These are phyloP conservation scores for Beauveria pseudobassiana DNA, from an alignment of 2,329 filamentous ascomycete species.

Conservation along the genomic window DNA sequence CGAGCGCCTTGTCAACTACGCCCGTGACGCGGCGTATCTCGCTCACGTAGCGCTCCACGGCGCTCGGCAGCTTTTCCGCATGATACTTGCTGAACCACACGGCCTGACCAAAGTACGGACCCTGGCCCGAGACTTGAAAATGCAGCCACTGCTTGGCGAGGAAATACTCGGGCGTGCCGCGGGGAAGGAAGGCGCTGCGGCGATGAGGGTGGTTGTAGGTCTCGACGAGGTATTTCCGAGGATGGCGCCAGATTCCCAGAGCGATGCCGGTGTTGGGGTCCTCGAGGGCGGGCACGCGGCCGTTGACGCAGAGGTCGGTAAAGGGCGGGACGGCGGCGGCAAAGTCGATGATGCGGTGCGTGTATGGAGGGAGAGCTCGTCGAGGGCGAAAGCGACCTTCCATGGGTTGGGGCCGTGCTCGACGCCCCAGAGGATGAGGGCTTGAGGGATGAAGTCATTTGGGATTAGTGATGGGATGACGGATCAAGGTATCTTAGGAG, in stretches of 20 bases:
- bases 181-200: slow-evolving; percentile 15
- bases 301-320: slow-evolving; percentile 13
- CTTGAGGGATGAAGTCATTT: background rate
- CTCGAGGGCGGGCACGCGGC: slow-evolving; percentile 10
- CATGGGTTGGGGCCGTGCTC: slow-evolving; percentile 12
- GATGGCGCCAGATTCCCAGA: slow-evolving; percentile 15
- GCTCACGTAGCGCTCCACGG: slow-evolving; percentile 24
- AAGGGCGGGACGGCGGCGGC: background rate
- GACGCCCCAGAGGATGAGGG: slow-evolving; percentile 4
- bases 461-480: no score
- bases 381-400: slow-evolving; percentile 16
- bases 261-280: slow-evolving; percentile 13
- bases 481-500: no score
- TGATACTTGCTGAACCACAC: slow-evolving; percentile 25
- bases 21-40: slow-evolving; percentile 19
- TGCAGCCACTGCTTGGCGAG: slow-evolving; percentile 27
- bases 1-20: background rate
- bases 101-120: slow-evolving; percentile 30
- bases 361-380: slow-evolving; percentile 19
- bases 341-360: slow-evolving; percentile 8
- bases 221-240: slow-evolving; percentile 13
- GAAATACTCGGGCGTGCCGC: slow-evolving; percentile 22
- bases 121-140: slow-evolving; percentile 33
- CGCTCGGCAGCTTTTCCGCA: slow-evolving; percentile 21
- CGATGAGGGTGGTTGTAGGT: slow-evolving; percentile 11